These are phyloP conservation scores for Neurospora sp. DNA, from an alignment of 495 filamentous ascomycete species.

Conservation along the genomic window DNA sequence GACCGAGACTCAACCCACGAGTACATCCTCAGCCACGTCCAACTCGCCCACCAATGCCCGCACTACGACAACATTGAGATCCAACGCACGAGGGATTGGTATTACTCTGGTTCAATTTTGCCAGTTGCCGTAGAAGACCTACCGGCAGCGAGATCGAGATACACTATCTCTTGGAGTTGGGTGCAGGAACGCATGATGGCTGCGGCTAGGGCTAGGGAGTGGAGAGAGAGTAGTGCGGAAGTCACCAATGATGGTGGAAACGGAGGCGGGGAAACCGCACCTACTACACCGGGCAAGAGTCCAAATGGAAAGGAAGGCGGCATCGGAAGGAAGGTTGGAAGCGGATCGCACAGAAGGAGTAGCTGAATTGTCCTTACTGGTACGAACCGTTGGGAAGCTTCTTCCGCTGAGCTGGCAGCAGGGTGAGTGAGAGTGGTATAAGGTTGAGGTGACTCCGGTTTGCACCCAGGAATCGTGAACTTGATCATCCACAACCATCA, in stretches of 20 bases:
- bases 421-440: not conserved
- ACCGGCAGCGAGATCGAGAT: not conserved
- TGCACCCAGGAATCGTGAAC: not conserved
- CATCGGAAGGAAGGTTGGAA: not conserved
- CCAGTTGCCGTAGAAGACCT: not conserved
- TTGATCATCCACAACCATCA: not conserved
- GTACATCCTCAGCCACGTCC: not conserved
- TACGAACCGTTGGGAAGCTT: too few relatives aligned
- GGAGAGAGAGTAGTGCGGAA: not conserved
- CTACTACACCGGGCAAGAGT: not conserved
- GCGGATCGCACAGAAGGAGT: not conserved
- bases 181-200: not conserved
- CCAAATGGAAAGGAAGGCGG: not conserved
- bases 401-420: not conserved
- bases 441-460: not conserved
- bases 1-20: not conserved
- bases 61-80: not conserved
- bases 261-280: not conserved
- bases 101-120: not conserved
- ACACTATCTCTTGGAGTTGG: not conserved
- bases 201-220: not conserved
- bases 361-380: not conserved
- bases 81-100: not conserved
- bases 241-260: not conserved
- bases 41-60: not conserved